Evolutionary conservation across 352 stramenopile species (phyloP), one percentile per base, ranked within the genome.

Genomic region (Globisporangium parvum): DNA sequence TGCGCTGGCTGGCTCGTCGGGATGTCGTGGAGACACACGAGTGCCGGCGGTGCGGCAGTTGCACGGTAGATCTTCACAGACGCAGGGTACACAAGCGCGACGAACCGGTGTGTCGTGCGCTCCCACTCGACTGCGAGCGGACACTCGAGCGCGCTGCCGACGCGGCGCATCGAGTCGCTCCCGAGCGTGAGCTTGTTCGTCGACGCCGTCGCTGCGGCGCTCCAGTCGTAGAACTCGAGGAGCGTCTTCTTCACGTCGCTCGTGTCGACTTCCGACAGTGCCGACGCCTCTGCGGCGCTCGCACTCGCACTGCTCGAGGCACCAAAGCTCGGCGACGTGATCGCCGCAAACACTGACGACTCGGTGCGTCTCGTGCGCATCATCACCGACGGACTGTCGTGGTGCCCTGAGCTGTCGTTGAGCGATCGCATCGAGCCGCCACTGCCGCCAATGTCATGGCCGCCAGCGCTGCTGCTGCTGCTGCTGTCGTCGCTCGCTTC

Each of bases 141-240:
- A 35, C 77, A 85, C n/a, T 81, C 70, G 10, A 90, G 63, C 5
- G 49, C 44, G 4, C 56, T 33, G 24, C 68, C 66, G 23, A 80
- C 54, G 49, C 66, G 65, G 35, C 59, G 58, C 15, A 78, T 37
- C 2, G 37, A 52, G 17, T 47, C 50, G 37, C 56, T 62, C 3
- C 31, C 31, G 6, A 37, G 31, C 6, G 31, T 37, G 11, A 59
- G 24, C 11, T 26, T 46, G 8, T 41, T 23, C 52, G 41, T 63
- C 69, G 26, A 31, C 26, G 24, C 21, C 49, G 10, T 71, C 47
- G 3, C 18, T 11, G 33, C 12, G 57, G 10, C 14, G 37, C 66
- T 67, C 81, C 81, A 92, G 18, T 87, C 74, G 46, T 88, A 92
- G 37, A 92, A 92, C 39, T 92, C 81, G 23, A 92, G 55, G 24